Evolutionary conservation across 345 rosid genomes (phyloP), one percentile per base, ranked within the genome.

Genomic region (Cardiospermum halicacabum): DNA sequence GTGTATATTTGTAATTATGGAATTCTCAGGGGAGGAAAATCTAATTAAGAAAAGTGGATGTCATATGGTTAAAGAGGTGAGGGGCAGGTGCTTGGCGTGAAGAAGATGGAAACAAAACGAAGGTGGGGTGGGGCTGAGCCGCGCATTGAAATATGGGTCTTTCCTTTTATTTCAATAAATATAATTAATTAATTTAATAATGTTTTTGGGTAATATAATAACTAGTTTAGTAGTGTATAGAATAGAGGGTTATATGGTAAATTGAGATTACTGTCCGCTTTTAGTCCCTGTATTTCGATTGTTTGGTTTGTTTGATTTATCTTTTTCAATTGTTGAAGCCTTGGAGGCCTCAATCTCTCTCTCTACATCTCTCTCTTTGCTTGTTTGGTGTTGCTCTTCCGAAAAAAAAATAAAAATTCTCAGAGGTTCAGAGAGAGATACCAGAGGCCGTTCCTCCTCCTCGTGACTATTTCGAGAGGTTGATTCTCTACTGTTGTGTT

Each of bases 71-170:
- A 54, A 19, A 27, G 27, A 24, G 60, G 43, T 39, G 4, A 30
- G 7, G 26, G 65, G 74, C 68, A 45, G 68, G 77, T 64, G 75
- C 69, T 70, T 73, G 80, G 74, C 80, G 81, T 70, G 82, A 73
- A 40, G 62, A 40, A 56, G 77, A 74, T 78, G 77, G 72, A 71
- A 72, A 78, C 69, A 54, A 60, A 53, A 43, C 45, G 31, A 32
- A 53, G 60, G 9, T 73, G 43, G 69, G 75, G 69, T 60, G 66
- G 57, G 51, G 48, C 43, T 56, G 34, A 59, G 64, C 67, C 57
- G 69, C 66, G 69, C 76, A 61, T 78, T 68, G 81, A 71, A 48
- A 62, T 59, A 68, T 10, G 72, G 53, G 76, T 67, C 40, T 48
- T 55, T 11, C 3, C 12, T 39, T 39, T 49, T 18, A 19, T 6